phyloP scores from a whole-genome alignment of 805 yeast species.

The Saccharomycopsis amapae region DNA sequence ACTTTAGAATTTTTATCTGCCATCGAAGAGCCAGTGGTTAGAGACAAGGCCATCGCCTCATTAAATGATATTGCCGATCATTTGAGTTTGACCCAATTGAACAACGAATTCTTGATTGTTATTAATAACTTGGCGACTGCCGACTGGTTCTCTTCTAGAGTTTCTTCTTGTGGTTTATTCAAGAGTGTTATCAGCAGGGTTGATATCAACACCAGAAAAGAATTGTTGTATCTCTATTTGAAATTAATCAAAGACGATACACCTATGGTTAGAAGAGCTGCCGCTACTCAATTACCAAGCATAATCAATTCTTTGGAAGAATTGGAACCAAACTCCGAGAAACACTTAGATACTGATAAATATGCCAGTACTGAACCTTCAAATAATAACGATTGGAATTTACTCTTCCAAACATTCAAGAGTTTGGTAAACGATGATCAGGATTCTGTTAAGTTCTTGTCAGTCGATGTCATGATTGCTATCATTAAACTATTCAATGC shows the following conservation, averaged over 20 bases:
- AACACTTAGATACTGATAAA: slow-evolving; percentile 11
- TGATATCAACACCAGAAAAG: slow-evolving; percentile 46
- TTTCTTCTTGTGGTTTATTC: slow-evolving; percentile 86
- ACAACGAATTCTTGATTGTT: slow-evolving; percentile 62
- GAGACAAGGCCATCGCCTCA: slow-evolving; percentile 90
- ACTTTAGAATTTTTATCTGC: slow-evolving; percentile 80
- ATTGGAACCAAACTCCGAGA: slow-evolving; percentile 15
- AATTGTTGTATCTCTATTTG: slow-evolving; percentile 57
- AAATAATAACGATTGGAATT: slow-evolving; percentile 63
- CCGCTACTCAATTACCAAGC: slow-evolving; percentile 76
- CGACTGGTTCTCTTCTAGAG: slow-evolving; percentile 91
- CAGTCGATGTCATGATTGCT: slow-evolving; percentile 82
- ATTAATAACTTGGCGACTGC: slow-evolving; percentile 74
- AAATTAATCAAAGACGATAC: slow-evolving; percentile 82
- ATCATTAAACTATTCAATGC: slow-evolving; percentile 63
- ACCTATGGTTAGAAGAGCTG: slow-evolving; percentile 96
- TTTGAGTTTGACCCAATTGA: slow-evolving; percentile 56
- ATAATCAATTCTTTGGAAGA: slow-evolving; percentile 55
- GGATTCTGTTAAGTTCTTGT: slow-evolving; percentile 87
- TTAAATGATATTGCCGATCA: slow-evolving; percentile 62
- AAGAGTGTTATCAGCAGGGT: slow-evolving; percentile 60
- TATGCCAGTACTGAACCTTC: slow-evolving; percentile 29
- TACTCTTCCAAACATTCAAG: slow-evolving; percentile 76
- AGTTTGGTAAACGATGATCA: slow-evolving; percentile 75
- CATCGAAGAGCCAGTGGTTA: slow-evolving; percentile 92